Conservation (phyloP, 202 grass and related monocot genomes). For the Elaeis oleifera region DNA sequence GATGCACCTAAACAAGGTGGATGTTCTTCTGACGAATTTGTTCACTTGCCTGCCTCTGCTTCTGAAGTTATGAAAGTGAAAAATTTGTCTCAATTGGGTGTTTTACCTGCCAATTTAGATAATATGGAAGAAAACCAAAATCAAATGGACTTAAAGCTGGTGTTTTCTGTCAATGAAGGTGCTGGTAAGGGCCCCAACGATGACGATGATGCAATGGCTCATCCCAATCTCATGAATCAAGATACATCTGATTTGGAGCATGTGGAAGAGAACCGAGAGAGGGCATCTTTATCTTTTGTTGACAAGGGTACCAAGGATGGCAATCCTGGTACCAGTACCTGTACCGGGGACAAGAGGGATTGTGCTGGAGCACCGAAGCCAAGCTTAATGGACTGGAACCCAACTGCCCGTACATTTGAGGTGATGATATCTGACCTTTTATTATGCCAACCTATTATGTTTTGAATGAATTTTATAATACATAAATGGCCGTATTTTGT, state of each 20-base stretch:
- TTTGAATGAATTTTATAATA: no score
- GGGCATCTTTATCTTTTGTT: background rate
- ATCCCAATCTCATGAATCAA: background rate
- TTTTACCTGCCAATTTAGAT: background rate
- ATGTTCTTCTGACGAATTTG: no score
- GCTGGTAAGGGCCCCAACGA: background rate
- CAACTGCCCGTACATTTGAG: constrained; percentile 7
- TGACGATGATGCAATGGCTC: background rate
- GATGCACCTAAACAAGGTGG: no score
- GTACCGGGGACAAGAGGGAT: background rate
- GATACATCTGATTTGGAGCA: background rate
- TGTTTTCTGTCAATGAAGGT: background rate
- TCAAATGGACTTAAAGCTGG: background rate
- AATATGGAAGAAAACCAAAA: background rate
- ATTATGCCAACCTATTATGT: no score
- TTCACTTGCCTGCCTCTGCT: no score
- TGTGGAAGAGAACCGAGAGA: background rate
- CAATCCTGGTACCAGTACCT: background rate
- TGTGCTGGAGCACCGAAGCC: background rate
- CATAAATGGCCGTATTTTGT: no score
- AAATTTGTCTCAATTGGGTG: no score
- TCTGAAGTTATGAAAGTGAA: no score
- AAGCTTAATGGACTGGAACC: constrained; percentile 2
- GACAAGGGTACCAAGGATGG: background rate
- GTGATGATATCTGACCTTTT: background rate